Percentiles rank a stretch among this genome's conserved stretches.
Evolutionary conservation across 2,329 filamentous ascomycete genomes (phyloP).

Genomic region (Stromatinia cepivora): DNA sequence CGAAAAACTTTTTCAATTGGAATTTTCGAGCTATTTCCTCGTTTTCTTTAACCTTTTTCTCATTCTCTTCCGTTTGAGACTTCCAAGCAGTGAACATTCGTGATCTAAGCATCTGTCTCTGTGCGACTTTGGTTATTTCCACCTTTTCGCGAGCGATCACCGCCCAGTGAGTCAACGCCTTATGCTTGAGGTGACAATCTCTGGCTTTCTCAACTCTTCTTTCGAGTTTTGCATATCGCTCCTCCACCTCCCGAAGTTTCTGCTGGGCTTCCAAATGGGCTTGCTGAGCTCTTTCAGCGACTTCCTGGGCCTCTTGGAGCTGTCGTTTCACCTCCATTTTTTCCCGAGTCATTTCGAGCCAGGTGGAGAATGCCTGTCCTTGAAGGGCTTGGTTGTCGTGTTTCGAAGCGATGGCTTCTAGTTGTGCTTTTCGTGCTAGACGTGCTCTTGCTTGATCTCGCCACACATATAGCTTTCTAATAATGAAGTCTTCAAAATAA

Average conservation of each 20-base stretch:
- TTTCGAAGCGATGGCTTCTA: slow-evolving; percentile 48
- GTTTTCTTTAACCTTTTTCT: slow-evolving; percentile 45
- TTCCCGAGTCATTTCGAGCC: slow-evolving; percentile 44
- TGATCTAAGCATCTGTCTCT: slow-evolving; percentile 68
- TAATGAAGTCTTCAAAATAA: slow-evolving; percentile 27
- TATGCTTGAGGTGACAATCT: slow-evolving; percentile 63
- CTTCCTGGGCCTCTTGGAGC: neutral
- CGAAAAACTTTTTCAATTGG: slow-evolving; percentile 54
- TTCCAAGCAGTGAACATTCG: slow-evolving; percentile 71
- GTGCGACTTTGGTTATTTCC: slow-evolving; percentile 65
- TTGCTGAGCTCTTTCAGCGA: slow-evolving; percentile 2
- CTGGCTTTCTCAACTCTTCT: slow-evolving; percentile 62
- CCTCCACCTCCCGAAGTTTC: slow-evolving; percentile 46
- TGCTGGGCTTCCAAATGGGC: slow-evolving; percentile 21
- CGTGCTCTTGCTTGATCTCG: slow-evolving; percentile 37
- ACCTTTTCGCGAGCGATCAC: slow-evolving; percentile 63
- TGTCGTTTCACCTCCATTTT: slow-evolving; percentile 7
- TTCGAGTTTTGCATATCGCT: slow-evolving; percentile 57
- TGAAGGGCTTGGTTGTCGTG: slow-evolving; percentile 54
- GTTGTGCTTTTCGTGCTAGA: slow-evolving; percentile 42
- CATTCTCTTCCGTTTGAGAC: slow-evolving; percentile 53
- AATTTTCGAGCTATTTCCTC: slow-evolving; percentile 51
- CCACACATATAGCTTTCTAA: slow-evolving; percentile 33
- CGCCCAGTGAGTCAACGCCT: slow-evolving; percentile 69
- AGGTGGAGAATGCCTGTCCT: slow-evolving; percentile 53